Percentiles rank a stretch among this genome's conserved stretches.
Conservation (phyloP, 441 rosid species). For the Rhodomyrtus psidioides region DNA sequence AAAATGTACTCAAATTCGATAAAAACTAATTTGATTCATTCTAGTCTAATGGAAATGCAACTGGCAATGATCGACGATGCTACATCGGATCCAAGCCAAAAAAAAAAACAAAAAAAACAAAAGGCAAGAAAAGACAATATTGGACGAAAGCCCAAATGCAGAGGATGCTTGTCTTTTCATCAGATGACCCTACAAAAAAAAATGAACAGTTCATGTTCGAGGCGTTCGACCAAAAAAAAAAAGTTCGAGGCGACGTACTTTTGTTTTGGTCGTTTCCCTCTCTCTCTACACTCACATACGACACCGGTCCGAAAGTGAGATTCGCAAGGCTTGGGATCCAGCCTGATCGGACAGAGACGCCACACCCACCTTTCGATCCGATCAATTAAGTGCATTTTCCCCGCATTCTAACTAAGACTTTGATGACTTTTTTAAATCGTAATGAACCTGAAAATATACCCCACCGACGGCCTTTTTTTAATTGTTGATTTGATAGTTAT, state of each 20-base stretch:
- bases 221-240: too few species aligned
- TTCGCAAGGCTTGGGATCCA: not conserved
- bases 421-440: not conserved
- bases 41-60: too few species aligned
- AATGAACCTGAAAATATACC: not conserved
- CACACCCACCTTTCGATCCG: not conserved
- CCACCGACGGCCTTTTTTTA: not conserved
- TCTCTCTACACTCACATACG: not conserved
- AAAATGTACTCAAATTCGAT: not conserved
- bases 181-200: not conserved
- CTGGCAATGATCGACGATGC: not conserved
- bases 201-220: too few species aligned
- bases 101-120: too few species aligned
- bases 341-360: not conserved
- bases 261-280: not conserved
- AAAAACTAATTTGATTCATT: too few species aligned
- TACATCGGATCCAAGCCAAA: not conserved
- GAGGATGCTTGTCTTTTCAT: not conserved
- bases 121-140: not conserved
- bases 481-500: not conserved
- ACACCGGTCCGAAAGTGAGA: not conserved
- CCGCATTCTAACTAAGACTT: not conserved
- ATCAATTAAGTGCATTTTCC: not conserved
- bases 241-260: not conserved
- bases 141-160: not conserved